Conservation (phyloP, 208 protist genomes). For the Acanthamoeba royreba region DNA sequence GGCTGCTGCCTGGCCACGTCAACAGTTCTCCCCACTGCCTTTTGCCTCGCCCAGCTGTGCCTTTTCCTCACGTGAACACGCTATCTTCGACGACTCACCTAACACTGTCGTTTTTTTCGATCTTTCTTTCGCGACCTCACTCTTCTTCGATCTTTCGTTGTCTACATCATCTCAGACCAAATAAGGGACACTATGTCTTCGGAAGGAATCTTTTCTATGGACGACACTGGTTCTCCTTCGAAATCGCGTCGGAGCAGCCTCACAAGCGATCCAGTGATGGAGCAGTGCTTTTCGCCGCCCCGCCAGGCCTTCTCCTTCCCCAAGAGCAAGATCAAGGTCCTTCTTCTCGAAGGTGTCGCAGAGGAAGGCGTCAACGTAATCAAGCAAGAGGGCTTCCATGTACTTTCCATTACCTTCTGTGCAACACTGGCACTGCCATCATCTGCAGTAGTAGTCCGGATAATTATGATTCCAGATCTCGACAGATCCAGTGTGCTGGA, state of each 20-base stretch:
- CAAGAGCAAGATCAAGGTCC: constrained; percentile 79
- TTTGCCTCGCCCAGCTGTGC: too few species aligned
- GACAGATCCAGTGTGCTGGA: too few species aligned
- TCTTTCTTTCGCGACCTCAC: too few species aligned
- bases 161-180: too few species aligned
- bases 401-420: constrained; percentile 30
- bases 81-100: too few species aligned
- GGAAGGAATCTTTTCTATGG: not conserved
- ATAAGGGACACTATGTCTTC: not conserved
- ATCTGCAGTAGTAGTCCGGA: too few species aligned
- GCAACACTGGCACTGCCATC: not conserved
- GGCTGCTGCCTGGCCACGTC: too few species aligned
- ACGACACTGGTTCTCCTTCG: not conserved
- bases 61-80: too few species aligned
- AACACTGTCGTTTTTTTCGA: not conserved
- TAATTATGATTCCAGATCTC: too few species aligned
- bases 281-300: constrained; percentile 4
- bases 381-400: constrained; percentile 80
- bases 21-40: too few species aligned
- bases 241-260: too few species aligned
- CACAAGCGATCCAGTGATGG: not conserved
- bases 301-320: constrained; percentile 49
- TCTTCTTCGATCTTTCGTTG: too few species aligned
- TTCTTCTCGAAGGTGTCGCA: constrained; percentile 89
- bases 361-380: constrained; percentile 81